Conservation (phyloP, 23 red algal genomes). For the Gracilaria caudata region DNA sequence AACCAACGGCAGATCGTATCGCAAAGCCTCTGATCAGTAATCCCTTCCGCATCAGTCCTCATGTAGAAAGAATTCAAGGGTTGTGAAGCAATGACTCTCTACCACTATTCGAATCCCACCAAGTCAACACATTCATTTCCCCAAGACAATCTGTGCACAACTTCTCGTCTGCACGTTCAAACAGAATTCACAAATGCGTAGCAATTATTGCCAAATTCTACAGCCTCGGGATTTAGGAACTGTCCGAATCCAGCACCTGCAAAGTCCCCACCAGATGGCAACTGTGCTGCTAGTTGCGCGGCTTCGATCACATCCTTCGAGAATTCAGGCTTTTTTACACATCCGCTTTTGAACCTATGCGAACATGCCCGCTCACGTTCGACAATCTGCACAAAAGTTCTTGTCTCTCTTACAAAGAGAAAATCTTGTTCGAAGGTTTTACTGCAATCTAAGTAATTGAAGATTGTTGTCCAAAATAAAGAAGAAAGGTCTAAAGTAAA, state of each 20-base stretch:
- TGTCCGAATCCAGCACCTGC: not conserved
- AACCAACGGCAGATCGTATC: too few relatives aligned
- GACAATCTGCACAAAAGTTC: too few relatives aligned
- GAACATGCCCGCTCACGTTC: constrained; percentile 38
- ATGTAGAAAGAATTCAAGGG: not conserved
- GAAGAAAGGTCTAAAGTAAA: constrained; percentile 30
- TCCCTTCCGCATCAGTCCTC: too few relatives aligned
- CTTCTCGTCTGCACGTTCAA: constrained; percentile 6
- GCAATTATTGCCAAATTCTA: constrained; percentile 45
- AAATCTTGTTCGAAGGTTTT: too few relatives aligned
- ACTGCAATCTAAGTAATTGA: too few relatives aligned
- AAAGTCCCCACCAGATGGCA: not conserved
- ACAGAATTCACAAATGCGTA: not conserved
- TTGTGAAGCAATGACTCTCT: constrained; percentile 33
- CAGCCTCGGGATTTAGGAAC: not conserved
- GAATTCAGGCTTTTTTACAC: constrained; percentile 1
- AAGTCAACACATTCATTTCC: constrained; percentile 55
- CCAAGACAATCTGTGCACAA: constrained; percentile 36
- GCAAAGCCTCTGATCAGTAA: too few relatives aligned
- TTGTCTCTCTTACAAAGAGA: too few relatives aligned
- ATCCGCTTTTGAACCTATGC: not conserved
- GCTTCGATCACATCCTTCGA: constrained; percentile 21
- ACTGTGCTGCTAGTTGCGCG: not conserved
- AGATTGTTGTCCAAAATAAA: too few relatives aligned
- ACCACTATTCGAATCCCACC: constrained; percentile 36